Evolutionary conservation across 768 basidiomycete species (phyloP).

Genomic region (Mycena maculata): DNA sequence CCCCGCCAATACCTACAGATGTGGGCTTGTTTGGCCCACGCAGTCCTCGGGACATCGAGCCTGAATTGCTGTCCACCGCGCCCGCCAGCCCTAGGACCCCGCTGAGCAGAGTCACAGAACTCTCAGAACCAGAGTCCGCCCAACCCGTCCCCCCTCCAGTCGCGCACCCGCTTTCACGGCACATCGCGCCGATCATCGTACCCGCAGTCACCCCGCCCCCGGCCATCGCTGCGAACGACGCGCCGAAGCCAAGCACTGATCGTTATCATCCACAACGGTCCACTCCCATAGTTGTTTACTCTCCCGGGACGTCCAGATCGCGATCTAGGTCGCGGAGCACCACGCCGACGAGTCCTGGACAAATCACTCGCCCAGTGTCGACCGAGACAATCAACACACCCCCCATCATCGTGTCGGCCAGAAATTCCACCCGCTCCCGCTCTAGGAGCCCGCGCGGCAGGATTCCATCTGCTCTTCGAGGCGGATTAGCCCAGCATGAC

Average conservation of each 20-base stretch:
- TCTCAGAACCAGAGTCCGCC: background rate
- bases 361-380: no score
- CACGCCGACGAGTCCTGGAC: no score
- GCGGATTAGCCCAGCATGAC: no score
- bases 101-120: slow-evolving; percentile 20
- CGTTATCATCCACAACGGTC: no score
- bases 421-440: background rate
- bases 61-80: background rate
- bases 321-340: no score
- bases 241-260: no score
- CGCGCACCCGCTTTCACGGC: background rate
- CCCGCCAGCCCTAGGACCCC: background rate
- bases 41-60: background rate
- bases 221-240: background rate
- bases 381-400: background rate
- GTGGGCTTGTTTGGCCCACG: slow-evolving; percentile 11
- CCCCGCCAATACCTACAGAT: background rate
- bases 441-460: background rate
- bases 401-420: background rate
- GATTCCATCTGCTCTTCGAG: background rate
- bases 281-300: no score
- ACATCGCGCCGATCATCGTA: background rate
- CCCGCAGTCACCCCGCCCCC: background rate
- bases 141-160: background rate
- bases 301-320: no score